Percentiles rank a stretch among this genome's conserved stretches.
These are phyloP conservation scores for Eustoma russellianum DNA, from an alignment of 257 asterid genomes.

Conservation along the genomic window DNA sequence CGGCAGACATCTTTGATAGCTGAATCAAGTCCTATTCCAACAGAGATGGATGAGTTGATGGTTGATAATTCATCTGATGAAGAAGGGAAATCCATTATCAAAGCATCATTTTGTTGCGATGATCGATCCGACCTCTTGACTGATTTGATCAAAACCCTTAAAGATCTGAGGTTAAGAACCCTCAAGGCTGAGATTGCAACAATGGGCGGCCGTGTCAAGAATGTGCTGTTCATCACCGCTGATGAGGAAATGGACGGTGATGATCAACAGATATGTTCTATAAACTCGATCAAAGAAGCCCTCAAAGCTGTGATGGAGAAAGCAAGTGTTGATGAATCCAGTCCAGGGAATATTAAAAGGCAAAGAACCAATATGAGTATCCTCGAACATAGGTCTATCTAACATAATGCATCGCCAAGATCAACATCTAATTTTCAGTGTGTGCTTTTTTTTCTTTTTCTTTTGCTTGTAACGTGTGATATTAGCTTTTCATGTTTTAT, in stretches of 20 bases:
- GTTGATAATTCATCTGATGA: conserved; percentile 59
- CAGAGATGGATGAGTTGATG: conserved; percentile 60
- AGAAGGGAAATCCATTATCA: conserved; percentile 54
- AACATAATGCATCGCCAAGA: too few species aligned
- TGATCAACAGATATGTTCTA: conserved; percentile 23
- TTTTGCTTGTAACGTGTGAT: too few species aligned
- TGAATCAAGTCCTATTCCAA: conserved; percentile 51
- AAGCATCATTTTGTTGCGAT: conserved; percentile 79
- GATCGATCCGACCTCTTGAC: conserved; percentile 75
- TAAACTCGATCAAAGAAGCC: conserved; percentile 66
- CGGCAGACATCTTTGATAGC: conserved; percentile 58
- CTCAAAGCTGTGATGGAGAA: conserved; percentile 80
- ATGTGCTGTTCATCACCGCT: conserved; percentile 60
- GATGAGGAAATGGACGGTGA: conserved; percentile 27
- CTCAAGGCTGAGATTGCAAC: conserved; percentile 77
- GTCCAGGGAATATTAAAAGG: conserved; percentile 52
- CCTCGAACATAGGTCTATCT: conserved; percentile 44
- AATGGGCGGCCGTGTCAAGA: conserved; percentile 68
- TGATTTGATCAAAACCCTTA: conserved; percentile 68
- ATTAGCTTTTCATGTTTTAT: too few species aligned
- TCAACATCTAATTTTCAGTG: too few species aligned
- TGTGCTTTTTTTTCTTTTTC: too few species aligned
- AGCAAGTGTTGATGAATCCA: conserved; percentile 48
- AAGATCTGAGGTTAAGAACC: conserved; percentile 48
- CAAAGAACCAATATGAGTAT: conserved; percentile 46